Conservation (phyloP, 331 rosid species). For the Stylosanthes scabra region DNA sequence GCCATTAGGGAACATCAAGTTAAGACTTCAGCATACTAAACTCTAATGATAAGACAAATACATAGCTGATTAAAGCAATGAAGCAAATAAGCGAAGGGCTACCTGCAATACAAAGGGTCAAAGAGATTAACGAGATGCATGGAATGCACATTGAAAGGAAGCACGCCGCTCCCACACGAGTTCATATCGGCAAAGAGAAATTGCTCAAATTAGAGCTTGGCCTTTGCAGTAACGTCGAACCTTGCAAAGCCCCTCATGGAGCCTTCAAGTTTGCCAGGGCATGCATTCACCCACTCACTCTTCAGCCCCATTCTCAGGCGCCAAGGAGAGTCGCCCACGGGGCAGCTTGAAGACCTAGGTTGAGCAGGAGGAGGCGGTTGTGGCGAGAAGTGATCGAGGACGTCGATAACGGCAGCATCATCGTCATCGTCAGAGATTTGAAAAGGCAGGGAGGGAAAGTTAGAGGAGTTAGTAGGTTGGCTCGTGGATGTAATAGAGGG, state of each 20-base stretch:
- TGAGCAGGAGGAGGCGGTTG: slow-evolving; percentile 33
- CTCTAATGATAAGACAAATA: no score
- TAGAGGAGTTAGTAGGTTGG: slow-evolving; percentile 31
- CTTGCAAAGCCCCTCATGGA: slow-evolving; percentile 48
- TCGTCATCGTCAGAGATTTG: slow-evolving; percentile 57
- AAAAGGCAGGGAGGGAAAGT: slow-evolving; percentile 47
- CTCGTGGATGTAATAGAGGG: not conserved
- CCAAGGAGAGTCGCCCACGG: slow-evolving; percentile 56
- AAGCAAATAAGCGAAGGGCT: not conserved
- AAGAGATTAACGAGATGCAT: slow-evolving; percentile 76
- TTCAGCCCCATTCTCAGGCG: slow-evolving; percentile 60
- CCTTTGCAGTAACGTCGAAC: slow-evolving; percentile 55
- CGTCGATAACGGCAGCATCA: slow-evolving; percentile 57
- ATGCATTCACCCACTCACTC: slow-evolving; percentile 55
- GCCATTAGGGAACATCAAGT: no score
- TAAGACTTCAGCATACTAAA: no score
- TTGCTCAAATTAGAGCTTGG: slow-evolving; percentile 76
- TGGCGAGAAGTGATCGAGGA: slow-evolving; percentile 59
- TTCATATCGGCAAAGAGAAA: slow-evolving; percentile 78
- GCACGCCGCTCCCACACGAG: not conserved
- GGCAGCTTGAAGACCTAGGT: slow-evolving; percentile 47
- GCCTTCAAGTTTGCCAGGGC: slow-evolving; percentile 51
- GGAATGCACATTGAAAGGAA: slow-evolving; percentile 46
- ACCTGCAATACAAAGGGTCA: slow-evolving; percentile 91
- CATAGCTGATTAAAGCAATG: no score